Evolutionary conservation across 768 basidiomycete genomes (phyloP), one percentile per base, ranked within the genome.

Genomic region (Scleroderma citrinum): DNA sequence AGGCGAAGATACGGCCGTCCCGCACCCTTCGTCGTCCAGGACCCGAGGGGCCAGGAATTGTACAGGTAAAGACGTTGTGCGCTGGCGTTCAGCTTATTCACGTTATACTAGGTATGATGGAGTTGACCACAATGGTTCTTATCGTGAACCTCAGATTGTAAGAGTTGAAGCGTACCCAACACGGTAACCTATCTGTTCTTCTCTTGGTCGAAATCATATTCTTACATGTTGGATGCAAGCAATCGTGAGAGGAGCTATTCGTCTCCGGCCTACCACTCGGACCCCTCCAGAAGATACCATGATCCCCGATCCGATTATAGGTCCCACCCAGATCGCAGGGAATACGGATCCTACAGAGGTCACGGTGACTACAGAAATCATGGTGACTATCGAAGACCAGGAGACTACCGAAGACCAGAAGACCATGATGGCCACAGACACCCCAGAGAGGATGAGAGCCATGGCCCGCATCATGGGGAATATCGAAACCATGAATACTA

Each of bases 21-120:
- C 23, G 71, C 69, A 23, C 77, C 80, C 3, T 75, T 76, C 42
- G 64, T 80, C n/a, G 74, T 85, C 24, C 74, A 82, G 53, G 82
- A 84, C 56, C 75, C 77, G 49, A 62, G 74, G 49, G 82, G 83
- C 13, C 72, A 68, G 38, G 80, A 82, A 48, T 57, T 84, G 30
- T 82, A 80, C 57, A 72, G 76, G 82, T 83, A 46, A 52, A 49
- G 1, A 8, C n/a, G 17, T 46, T 16, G 34, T 14, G 2, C 39
- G 40, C 31, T 8, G 3, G 13, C 7, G 10, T 17, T 35, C 11
- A 30, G 20, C 6, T 46, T 10, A 10, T 34, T 14, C 26, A 47
- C 6, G 23, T 37, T 24, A 31, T 36, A 23, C 17, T 34, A 66
- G 67, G 38, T 68, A 66, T 46, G 63, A 67, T 31, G 50, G 46